A percentile compares a stretch with the other conserved stretches of the same genome.
Conservation (phyloP, 495 filamentous ascomycete species). For the Xylaria grammica region DNA sequence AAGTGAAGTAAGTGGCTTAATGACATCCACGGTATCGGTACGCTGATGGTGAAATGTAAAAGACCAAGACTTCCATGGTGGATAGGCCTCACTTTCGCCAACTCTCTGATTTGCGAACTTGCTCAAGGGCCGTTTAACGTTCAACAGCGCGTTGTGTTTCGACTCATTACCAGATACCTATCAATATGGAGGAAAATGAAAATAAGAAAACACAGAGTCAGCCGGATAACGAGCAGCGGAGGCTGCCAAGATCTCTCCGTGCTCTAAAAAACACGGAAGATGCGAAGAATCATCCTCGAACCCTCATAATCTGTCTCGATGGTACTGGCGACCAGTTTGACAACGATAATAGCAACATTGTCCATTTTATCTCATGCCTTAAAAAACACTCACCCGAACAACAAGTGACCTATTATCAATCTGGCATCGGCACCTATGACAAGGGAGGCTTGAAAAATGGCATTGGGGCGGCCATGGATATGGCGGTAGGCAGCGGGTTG, state of each 20-base stretch:
- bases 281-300: constrained; percentile 30
- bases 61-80: not conserved
- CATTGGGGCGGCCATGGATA: constrained; percentile 40
- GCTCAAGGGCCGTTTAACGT: not conserved
- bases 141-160: not conserved
- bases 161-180: not conserved
- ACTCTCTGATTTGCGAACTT: not conserved
- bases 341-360: constrained; percentile 48
- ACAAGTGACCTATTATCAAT: constrained; percentile 49
- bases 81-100: not conserved
- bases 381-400: constrained; percentile 41
- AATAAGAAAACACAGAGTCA: not conserved
- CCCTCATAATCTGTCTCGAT: constrained; percentile 45
- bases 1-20: constrained; percentile 10
- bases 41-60: not conserved
- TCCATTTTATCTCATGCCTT: constrained; percentile 45
- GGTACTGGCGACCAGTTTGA: constrained; percentile 50
- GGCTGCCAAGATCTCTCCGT: constrained; percentile 34
- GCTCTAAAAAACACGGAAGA: constrained; percentile 35
- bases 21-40: constrained; percentile 4
- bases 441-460: constrained; percentile 40
- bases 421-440: constrained; percentile 49
- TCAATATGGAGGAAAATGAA: constrained; percentile 4
- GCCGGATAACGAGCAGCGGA: not conserved
- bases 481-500: constrained; percentile 45